Conservation (phyloP, 768 basidiomycete genomes). For the Pleurotus tuoliensis region DNA sequence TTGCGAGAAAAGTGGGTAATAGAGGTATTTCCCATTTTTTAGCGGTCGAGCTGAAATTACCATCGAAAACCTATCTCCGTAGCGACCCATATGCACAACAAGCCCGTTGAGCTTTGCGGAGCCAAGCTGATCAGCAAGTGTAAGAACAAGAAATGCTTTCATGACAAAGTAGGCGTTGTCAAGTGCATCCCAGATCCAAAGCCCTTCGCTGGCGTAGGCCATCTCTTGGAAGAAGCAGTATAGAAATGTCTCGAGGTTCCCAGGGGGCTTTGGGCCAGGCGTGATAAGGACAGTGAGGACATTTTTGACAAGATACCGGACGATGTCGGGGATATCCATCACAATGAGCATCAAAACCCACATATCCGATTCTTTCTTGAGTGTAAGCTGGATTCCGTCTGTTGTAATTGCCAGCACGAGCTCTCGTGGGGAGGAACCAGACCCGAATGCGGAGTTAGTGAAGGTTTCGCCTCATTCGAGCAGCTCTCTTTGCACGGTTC, state of each 20-base stretch:
- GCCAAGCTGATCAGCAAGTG: conserved; percentile 28
- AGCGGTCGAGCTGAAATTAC: conserved; percentile 24
- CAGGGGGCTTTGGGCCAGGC: conserved; percentile 26
- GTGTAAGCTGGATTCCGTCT: conserved; percentile 27
- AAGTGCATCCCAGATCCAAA: conserved; percentile 31
- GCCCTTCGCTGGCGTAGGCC: conserved; percentile 20
- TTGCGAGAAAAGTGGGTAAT: conserved; percentile 23
- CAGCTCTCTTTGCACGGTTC: conserved; percentile 15
- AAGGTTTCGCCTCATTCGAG: conserved; percentile 17
- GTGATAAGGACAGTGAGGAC: conserved; percentile 20
- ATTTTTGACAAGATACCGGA: conserved; percentile 17
- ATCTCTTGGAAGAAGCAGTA: conserved; percentile 24
- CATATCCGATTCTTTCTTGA: conserved; percentile 28
- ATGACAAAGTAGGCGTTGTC: conserved; percentile 19
- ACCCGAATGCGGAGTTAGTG: neutral
- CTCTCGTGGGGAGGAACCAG: conserved; percentile 15
- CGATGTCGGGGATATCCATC: conserved; percentile 16
- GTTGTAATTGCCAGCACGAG: conserved; percentile 20
- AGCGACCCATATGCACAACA: conserved; percentile 24
- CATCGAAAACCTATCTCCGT: conserved; percentile 25
- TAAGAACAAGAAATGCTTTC: conserved; percentile 17
- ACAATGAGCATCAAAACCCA: conserved; percentile 20
- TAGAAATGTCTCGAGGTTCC: conserved; percentile 23
- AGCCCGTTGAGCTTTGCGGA: conserved; percentile 31
- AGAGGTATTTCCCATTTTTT: conserved; percentile 18